phyloP scores from a whole-genome alignment of 164 flowering plant genomes.

The Aristolochia californica region DNA sequence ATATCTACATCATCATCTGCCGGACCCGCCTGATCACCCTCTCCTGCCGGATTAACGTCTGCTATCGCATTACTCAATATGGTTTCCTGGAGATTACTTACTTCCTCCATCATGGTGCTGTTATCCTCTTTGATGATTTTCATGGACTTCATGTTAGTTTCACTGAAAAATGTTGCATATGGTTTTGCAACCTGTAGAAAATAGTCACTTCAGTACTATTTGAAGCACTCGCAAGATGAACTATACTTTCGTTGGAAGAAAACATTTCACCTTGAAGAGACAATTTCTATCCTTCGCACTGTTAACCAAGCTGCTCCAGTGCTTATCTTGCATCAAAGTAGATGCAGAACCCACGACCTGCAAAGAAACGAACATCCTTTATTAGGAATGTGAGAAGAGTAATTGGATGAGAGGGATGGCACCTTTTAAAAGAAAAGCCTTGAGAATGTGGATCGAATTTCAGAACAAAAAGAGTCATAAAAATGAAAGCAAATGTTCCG shows the following conservation, averaged over 20 bases:
- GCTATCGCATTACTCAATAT: conserved; percentile 4
- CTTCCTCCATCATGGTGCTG: background rate
- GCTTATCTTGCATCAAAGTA: conserved; percentile 55
- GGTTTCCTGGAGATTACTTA: conserved; percentile 7
- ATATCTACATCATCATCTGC: conserved; percentile 22
- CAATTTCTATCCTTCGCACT: conserved; percentile 51
- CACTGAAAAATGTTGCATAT: conserved; percentile 41
- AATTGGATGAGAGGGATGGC: background rate
- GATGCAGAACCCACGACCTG: conserved; percentile 87
- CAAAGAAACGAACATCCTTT: background rate
- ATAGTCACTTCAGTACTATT: background rate
- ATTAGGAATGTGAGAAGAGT: background rate
- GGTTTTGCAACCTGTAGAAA: conserved; percentile 62
- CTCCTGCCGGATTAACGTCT: conserved; percentile 13
- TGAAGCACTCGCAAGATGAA: no score
- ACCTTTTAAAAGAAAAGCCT: background rate
- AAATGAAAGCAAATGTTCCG: background rate
- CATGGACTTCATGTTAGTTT: conserved; percentile 38
- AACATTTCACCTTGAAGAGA: conserved; percentile 39
- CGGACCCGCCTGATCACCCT: conserved; percentile 18
- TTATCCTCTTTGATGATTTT: conserved; percentile 5
- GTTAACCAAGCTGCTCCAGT: conserved; percentile 63
- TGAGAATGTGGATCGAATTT: background rate
- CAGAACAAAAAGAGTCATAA: background rate
- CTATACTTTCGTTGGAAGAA: background rate